These are phyloP conservation scores for Globisporangium nunn DNA, from an alignment of 352 stramenopile species.

Conservation along the genomic window DNA sequence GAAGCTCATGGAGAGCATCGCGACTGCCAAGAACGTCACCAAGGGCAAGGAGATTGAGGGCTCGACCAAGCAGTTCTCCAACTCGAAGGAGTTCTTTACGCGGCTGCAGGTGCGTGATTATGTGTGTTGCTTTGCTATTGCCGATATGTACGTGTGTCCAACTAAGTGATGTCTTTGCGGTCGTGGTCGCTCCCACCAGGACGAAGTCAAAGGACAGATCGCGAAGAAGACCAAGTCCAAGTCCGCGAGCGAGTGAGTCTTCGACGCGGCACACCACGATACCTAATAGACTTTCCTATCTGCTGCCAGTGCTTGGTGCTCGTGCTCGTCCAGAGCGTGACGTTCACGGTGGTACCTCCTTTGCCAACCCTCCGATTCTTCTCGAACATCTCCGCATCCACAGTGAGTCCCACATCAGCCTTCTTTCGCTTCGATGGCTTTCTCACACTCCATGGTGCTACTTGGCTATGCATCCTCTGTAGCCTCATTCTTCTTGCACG, in stretches of 20 bases:
- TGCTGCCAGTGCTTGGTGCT: no score
- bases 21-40: constrained; percentile 77
- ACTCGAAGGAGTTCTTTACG: constrained; percentile 85
- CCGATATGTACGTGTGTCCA: neutral
- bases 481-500: no score
- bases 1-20: constrained; percentile 83
- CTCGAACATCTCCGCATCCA: no score
- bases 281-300: neutral
- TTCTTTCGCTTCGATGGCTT: no score
- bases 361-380: no score
- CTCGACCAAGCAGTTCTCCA: constrained; percentile 80
- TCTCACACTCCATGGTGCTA: no score
- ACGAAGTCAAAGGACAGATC: constrained; percentile 23
- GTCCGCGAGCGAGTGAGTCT: neutral
- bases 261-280: neutral
- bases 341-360: no score
- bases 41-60: constrained; percentile 77
- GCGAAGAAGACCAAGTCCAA: constrained; percentile 18
- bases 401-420: no score
- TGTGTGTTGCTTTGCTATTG: neutral
- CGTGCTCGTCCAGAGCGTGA: no score
- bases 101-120: constrained; percentile 42
- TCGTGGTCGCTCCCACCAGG: neutral
- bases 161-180: neutral
- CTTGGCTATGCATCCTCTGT: no score